Base-by-base conservation (phyloP, 176 grass and related monocot genomes). In the Microstegium vimineum region DNA sequence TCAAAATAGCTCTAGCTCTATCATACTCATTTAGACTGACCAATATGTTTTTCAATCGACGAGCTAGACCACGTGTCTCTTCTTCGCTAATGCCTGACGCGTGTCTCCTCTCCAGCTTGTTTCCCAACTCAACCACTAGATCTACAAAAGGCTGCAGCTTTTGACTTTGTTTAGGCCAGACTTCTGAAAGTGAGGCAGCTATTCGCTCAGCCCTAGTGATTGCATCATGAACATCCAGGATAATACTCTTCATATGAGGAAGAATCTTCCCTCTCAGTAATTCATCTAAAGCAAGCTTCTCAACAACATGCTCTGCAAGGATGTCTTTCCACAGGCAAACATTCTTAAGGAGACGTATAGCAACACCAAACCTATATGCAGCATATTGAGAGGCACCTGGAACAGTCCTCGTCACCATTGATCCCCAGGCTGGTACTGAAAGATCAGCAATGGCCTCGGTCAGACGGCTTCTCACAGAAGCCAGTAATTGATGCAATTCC, bases 241-340 rank as follows among this genome's bases (percentile, higher is more conserved):
- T 84, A 47, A 93, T 95, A 43, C 93, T 93, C 77, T 90, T 95
- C 67, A 99, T 84, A 85, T 99, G 91, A 71, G 90, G 96, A 90
- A 99, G 90, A 40, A 99, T 81, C 80, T 99, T 95, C 23, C 81
- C 90, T n/a, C 60, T 80, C 85, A 95, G 88, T 32, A 99, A 76
- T 64, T 92, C 93, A 18, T 88, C 85, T 9, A 99, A 73, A 75
- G 93, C 96, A 90, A 95, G 92, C 81, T 94, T 90, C 81, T 99
- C 93, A n/a, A 99, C 34, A 77, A 91, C 87, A 63, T 88, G 66
- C 5, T 47, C 60, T 16, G 90, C 89, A 80, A 99, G 83, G n/a
- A 87, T 80, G 61, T 92, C 89, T 88, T 99, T 95, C 96, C 96
- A 99, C 57, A 95, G 60, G 54, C 93, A 99, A 27, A 95, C 90